A percentile compares a stretch with the other conserved stretches of the same genome.
These are phyloP conservation scores for Pistacia integerrima DNA, from an alignment of 345 rosid genomes.

Conservation along the genomic window DNA sequence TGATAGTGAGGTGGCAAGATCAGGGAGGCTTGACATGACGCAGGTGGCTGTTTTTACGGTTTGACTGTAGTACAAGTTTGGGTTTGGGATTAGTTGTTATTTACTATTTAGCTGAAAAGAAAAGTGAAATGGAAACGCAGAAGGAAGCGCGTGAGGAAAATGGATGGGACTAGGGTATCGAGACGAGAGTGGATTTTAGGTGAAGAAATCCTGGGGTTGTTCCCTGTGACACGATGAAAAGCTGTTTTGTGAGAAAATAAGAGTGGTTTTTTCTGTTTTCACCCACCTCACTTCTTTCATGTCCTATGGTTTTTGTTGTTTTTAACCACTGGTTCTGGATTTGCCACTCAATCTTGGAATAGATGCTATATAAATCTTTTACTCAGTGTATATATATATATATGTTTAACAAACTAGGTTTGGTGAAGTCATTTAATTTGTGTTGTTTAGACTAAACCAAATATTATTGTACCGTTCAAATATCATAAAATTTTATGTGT, in stretches of 20 bases:
- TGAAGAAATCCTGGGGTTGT: constrained; percentile 15
- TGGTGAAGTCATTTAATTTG: too few relatives aligned
- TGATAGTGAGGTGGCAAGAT: not conserved
- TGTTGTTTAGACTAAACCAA: too few relatives aligned
- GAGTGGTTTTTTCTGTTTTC: not conserved
- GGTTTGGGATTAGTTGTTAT: not conserved
- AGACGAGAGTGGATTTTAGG: constrained; percentile 19
- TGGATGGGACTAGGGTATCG: not conserved
- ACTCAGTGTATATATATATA: too few relatives aligned
- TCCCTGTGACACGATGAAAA: constrained; percentile 8
- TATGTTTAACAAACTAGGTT: too few relatives aligned
- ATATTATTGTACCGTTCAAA: too few relatives aligned
- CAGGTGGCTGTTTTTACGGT: constrained; percentile 11
- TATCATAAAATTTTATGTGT: too few relatives aligned
- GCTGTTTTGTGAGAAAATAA: constrained; percentile 10
- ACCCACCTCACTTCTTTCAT: not conserved
- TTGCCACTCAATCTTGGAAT: not conserved
- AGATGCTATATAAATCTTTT: too few relatives aligned
- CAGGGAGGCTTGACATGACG: too few relatives aligned
- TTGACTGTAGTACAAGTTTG: not conserved
- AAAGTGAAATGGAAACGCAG: not conserved
- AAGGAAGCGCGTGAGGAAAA: constrained; percentile 22
- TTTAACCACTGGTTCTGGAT: not conserved
- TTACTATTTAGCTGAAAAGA: not conserved
- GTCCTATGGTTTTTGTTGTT: too few relatives aligned